Evolutionary conservation across 305 asterid genomes (phyloP), one percentile per base, ranked within the genome.

Genomic region (Fraxinus latifolia): DNA sequence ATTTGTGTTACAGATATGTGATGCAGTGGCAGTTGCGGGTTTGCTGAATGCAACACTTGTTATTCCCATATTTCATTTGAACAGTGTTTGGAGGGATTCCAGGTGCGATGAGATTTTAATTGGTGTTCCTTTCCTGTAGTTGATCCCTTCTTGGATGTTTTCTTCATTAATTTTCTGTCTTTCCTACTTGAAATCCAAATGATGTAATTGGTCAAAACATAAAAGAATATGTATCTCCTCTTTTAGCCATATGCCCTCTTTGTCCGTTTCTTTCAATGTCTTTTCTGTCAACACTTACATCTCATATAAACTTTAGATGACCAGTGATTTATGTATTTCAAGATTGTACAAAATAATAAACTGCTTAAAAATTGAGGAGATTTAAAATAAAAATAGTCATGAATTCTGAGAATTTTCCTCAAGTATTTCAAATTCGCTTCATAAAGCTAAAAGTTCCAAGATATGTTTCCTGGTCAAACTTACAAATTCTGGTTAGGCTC

Each of bases 1-100:
- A 23, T 80, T 83, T 58, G 39, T 47, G 47, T 74, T 62, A 80
- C 93, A 95, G 99, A 96, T 96, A 89, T 94, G 98, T 92, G 99
- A 96, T 89, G 99, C 97, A 47, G 99, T 93, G 72, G 98, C 99
- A 8, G 97, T 96, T 77, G 99, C 99, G 0, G 97, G 99, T 77
- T 85, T 96, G 89, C 94, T 96, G 86, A 94, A 96, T 88, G 98
- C 99, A 76, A 94, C 99, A 70, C 99, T 96, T 81, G 97, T 96
- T 81, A 93, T 96, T 85, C 99, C 99, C 76, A 96, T 96, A 79
- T 96, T 96, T 88, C 99, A 96, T 89, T 86, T 96, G 74, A 96
- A 94, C 79, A 96, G 99, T 68, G 99, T 96, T 76, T 96, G 99
- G 99, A 89, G 89, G 81, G 99, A 96, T 88, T 94, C 98, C 80